Base-by-base conservation (phyloP, 495 filamentous ascomycete species). In the Aspergillus avenaceus region DNA sequence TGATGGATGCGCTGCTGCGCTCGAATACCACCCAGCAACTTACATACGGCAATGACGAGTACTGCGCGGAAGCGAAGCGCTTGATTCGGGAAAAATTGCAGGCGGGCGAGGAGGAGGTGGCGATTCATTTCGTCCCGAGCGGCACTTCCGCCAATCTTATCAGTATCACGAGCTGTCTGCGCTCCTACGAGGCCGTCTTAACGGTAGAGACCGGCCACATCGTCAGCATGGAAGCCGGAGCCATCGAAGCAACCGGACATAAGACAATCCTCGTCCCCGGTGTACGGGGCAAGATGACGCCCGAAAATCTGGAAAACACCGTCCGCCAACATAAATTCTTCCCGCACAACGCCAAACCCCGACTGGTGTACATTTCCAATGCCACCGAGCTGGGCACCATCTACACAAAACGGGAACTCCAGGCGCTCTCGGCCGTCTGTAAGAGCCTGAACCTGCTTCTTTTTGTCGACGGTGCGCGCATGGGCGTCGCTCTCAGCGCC, bases 181-280 rank as follows among this genome's bases (percentile, higher is more conserved):
- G 70, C 0, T 69, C 72, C 0, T 72, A 67, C 29, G 72, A 75
- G 56, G 72, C 72, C 1, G 70, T 75, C 0, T 59, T 75, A 14
- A 68, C 72, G 11, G 57, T 69, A 5, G 63, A 71, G 4, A 59
- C 72, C 0, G 72, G 72, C 0, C 72, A 75, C 44, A 73, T 75
- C 34, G 61, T 68, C 36, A 55, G 56, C 57, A 73, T 71, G 53
- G 72, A 75, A 45, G 70, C 72, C 8, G 70, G 72, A 21, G 70
- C 72, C 4, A 75, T 75, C 26, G 70, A 75, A 41, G 69, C 67
- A 2, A 73, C 72, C 1, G 72, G 72, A 12, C 72, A 75, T 61
- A 75, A 75, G 44, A 67, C 69, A 2, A 73, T 75, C 25, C 49
- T 62, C 4, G 72, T 73, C 2, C 65, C 66, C 0, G 65, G 60